These are phyloP conservation scores for Acrocalymma vagum DNA, from an alignment of 2,329 filamentous ascomycete genomes.

Conservation along the genomic window DNA sequence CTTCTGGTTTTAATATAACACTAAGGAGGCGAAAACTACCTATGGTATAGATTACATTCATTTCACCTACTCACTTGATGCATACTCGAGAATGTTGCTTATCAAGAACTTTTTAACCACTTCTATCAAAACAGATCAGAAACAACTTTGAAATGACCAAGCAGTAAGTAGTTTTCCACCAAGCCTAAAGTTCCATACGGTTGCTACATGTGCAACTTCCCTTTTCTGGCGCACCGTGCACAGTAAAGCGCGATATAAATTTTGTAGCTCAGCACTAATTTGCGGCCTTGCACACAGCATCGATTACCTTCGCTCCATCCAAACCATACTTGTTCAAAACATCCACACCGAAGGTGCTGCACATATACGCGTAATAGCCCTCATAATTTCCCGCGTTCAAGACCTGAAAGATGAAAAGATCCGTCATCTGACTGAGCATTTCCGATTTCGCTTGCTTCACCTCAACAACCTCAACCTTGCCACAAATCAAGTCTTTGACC, in stretches of 20 bases:
- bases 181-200: too few relatives aligned
- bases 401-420: constrained; percentile 14
- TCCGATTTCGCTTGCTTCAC: constrained; percentile 6
- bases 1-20: too few relatives aligned
- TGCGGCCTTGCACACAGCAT: constrained; percentile 7
- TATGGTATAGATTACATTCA: too few relatives aligned
- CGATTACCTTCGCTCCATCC: constrained; percentile 8
- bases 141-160: too few relatives aligned
- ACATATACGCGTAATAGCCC: constrained; percentile 12
- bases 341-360: constrained; percentile 4
- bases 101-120: too few relatives aligned
- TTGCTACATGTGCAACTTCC: too few relatives aligned
- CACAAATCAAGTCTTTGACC: constrained; percentile 7
- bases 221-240: too few relatives aligned
- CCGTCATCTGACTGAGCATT: constrained; percentile 10
- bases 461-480: constrained; percentile 5
- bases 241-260: neutral
- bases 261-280: neutral
- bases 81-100: too few relatives aligned
- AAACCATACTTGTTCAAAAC: constrained; percentile 9
- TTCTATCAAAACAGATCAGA: too few relatives aligned
- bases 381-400: constrained; percentile 9
- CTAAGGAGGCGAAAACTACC: too few relatives aligned
- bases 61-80: too few relatives aligned
- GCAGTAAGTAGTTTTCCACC: too few relatives aligned